Evolutionary conservation across 305 asterid species (phyloP), one percentile per base, ranked within the genome.

Genomic region (Ruellia speciosa): DNA sequence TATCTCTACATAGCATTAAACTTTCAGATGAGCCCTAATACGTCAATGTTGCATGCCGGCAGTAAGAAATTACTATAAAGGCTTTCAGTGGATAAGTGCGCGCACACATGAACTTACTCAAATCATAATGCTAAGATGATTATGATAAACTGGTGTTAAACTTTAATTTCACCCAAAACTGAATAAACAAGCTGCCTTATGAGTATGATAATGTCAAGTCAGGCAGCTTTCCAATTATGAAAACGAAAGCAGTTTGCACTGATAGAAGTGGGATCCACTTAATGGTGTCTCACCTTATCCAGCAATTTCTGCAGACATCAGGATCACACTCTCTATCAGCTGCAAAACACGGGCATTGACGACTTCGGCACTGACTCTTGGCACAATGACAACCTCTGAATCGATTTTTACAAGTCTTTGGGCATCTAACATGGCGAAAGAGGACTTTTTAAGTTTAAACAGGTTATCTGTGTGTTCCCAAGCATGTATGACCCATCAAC

Each of bases 341-440:
- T 71, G 96, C 97, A 88, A 93, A 93, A 70, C 99, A 93, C 9
- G 99, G 96, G 59, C 97, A 93, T 58, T 86, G 96, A 55, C 96
- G 94, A 76, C 96, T 88, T 65, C 99, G 87, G 67, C 99, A 93
- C 81, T 88, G 96, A 77, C 97, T 89, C 73, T 88, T 93, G 52
- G 95, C 92, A 71, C 99, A 93, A 66, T 88, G 94, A 73, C 99
- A 93, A 39, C 99, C 99, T 79, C 96, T 80, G 72, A 88, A 88
- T 51, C 94, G 85, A 63, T 88, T 88, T 80, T 88, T 93, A 83
- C 99, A 93, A 66, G 77, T 82, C 79, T 86, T 88, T 63, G 96
- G 81, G 69, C 99, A 93, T 70, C 99, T 93, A 77, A 68, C 50
- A 67, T 28, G 55, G 53, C 63, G 57, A 58, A 66, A 37, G 15